phyloP scores from a whole-genome alignment of 176 grass and related monocot genomes.

The barley (Hordeum vulgare) region MorexV3_pseudomolecules_assembly NC_058520.1:240469578-240470077 shows the following conservation, averaged over 20 bases:
- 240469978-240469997: slow-evolving; percentile 50
- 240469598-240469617: not conserved
- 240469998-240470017: slow-evolving; percentile 90
- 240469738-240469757: slow-evolving; percentile 84
- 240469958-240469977: slow-evolving; percentile 56
- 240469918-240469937: slow-evolving; percentile 97
- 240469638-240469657: not conserved
- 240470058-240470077: slow-evolving; percentile 5
- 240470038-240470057: slow-evolving; percentile 61
- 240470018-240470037: slow-evolving; percentile 98
- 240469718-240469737: slow-evolving; percentile 73
- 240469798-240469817: slow-evolving; percentile 98
- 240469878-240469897: not conserved
- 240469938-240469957: slow-evolving; percentile 92
- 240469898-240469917: not conserved
- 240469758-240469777: slow-evolving; percentile 98
- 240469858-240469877: not conserved
- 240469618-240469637: not conserved
- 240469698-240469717: slow-evolving; percentile 7
- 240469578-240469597: no score
- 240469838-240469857: not conserved
- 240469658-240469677: not conserved
- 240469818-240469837: slow-evolving; percentile 5
- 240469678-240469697: not conserved
- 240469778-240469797: slow-evolving; percentile 99